These are phyloP conservation scores for Lasiodiplodia theobromae DNA, from an alignment of 2,329 filamentous ascomycete species.

Conservation along the genomic window DNA sequence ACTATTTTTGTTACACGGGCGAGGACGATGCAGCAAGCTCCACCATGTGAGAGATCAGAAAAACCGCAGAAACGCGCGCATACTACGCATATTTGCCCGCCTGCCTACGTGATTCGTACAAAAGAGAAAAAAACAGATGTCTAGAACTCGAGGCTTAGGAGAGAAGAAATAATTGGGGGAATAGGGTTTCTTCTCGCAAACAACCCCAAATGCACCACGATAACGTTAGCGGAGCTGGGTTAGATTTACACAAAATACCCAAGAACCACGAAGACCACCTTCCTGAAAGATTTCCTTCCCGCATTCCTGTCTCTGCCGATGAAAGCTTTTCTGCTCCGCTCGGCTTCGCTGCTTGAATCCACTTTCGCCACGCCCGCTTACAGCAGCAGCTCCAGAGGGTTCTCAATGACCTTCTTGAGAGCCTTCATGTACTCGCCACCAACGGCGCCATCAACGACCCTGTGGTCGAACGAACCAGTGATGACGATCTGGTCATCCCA, in stretches of 20 bases:
- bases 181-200: constrained; percentile 16
- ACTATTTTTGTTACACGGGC: constrained; percentile 21
- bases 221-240: constrained; percentile 20
- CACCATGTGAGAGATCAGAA: neutral
- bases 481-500: constrained; percentile 98
- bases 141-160: constrained; percentile 15
- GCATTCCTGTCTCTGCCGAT: neutral
- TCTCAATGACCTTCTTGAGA: constrained; percentile 97
- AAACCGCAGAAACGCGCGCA: constrained; percentile 3
- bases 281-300: neutral
- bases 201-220: constrained; percentile 13
- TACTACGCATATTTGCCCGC: neutral
- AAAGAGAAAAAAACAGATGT: constrained; percentile 6
- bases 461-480: constrained; percentile 97
- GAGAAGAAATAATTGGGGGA: constrained; percentile 21
- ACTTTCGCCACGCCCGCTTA: constrained; percentile 53
- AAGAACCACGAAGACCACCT: constrained; percentile 17
- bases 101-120: constrained; percentile 11
- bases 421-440: constrained; percentile 96
- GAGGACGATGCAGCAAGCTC: constrained; percentile 9
- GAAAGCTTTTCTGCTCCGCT: constrained; percentile 4
- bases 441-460: constrained; percentile 95
- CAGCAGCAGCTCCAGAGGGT: constrained; percentile 92
- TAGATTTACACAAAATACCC: constrained; percentile 29
- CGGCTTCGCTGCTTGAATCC: constrained; percentile 17